Percentiles rank a stretch among this genome's conserved stretches.
Conservation (phyloP, 2,329 filamentous ascomycete species). For the Botrytis cinerea region DNA sequence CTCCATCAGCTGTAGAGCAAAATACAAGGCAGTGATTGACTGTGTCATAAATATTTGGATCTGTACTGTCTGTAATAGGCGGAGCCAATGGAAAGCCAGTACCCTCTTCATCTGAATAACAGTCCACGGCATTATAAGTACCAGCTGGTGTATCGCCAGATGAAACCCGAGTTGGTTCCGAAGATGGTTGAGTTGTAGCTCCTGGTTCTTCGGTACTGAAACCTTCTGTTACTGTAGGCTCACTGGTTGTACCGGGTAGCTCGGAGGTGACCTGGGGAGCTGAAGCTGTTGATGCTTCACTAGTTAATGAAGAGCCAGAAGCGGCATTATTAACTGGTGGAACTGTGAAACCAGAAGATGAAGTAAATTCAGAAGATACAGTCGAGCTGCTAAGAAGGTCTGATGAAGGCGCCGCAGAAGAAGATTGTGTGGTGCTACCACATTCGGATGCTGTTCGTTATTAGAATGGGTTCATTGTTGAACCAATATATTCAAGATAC, state of each 20-base stretch:
- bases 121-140: conserved; percentile 1
- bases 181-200: not conserved
- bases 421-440: not conserved
- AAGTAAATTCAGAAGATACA: conserved; percentile 5
- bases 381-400: not conserved
- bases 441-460: conserved; percentile 7
- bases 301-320: not conserved
- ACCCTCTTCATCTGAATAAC: conserved; percentile 10
- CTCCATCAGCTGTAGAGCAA: conserved; percentile 15
- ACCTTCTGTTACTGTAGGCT: not conserved
- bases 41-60: conserved; percentile 4
- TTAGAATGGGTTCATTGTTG: not conserved
- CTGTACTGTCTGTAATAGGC: conserved; percentile 1
- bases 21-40: not conserved
- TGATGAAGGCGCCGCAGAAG: conserved; percentile 1
- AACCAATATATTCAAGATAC: not conserved
- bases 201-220: not conserved
- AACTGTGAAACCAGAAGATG: not conserved
- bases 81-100: conserved; percentile 11
- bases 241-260: not conserved
- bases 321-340: not conserved
- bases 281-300: not conserved
- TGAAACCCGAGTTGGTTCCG: conserved; percentile 7
- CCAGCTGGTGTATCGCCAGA: not conserved
- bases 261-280: not conserved